Conservation (phyloP, 345 rosid genomes). For the Salix dunnii region DNA sequence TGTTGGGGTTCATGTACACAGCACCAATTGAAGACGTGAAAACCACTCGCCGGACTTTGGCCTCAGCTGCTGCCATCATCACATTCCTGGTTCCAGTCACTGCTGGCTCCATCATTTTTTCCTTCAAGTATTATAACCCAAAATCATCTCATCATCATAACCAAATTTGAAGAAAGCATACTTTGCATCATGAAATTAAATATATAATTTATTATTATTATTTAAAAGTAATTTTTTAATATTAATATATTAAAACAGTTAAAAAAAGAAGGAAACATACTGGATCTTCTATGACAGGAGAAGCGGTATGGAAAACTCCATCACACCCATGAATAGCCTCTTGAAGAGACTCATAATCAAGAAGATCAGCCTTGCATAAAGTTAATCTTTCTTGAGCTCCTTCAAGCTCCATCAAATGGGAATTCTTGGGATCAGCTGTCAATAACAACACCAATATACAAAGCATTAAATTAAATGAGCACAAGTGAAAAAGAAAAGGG, state of each 20-base stretch:
- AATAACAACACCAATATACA: background rate
- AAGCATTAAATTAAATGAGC: background rate
- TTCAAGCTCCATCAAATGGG: slow-evolving; percentile 76
- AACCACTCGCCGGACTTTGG: slow-evolving; percentile 78
- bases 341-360: slow-evolving; percentile 57
- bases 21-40: slow-evolving; percentile 95
- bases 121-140: slow-evolving; percentile 35
- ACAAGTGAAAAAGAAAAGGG: background rate
- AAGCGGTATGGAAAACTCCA: slow-evolving; percentile 97
- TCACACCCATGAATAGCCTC: slow-evolving; percentile 75
- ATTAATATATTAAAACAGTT: too few relatives aligned
- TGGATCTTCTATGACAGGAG: slow-evolving; percentile 97
- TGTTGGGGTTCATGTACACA: slow-evolving; percentile 84
- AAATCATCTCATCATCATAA: background rate
- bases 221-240: too few relatives aligned
- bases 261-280: slow-evolving; percentile 33
- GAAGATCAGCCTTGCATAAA: slow-evolving; percentile 76
- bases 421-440: slow-evolving; percentile 80
- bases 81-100: slow-evolving; percentile 82
- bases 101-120: slow-evolving; percentile 98
- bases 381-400: slow-evolving; percentile 85
- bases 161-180: background rate
- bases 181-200: too few relatives aligned
- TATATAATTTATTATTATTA: too few relatives aligned
- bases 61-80: slow-evolving; percentile 75